Evolutionary conservation across 2,329 filamentous ascomycete genomes (phyloP), one percentile per base, ranked within the genome.

Genomic region (Penicillium verrucosum): DNA sequence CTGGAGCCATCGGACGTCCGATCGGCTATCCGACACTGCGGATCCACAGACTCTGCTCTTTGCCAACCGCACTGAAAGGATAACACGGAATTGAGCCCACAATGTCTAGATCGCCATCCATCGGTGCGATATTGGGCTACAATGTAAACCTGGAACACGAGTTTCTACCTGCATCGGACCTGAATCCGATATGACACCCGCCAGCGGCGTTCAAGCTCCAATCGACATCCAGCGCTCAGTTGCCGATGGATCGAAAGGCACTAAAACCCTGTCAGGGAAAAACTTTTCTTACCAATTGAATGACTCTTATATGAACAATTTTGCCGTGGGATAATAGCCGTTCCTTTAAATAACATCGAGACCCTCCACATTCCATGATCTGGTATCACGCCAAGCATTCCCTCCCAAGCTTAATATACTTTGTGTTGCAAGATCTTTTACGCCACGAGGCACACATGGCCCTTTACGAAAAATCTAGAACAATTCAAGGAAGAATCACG

Each of bases 1-100:
- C n/a, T n/a, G n/a, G n/a, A n/a, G n/a, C 9, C 1, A 37, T 49
- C 62, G 61, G 61, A 41, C 5, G 21, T 61, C 61, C 63, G 59
- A 60, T 65, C 64, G 64, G 64, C 51, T 25, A 41, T 66, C 64
- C 63, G 63, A 66, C 27, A 40, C 18, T 6, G 23, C 32, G 44
- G 50, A 48, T 57, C 64, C 63, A 63, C 63, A 41, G 42, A 30
- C n/a, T 30, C 18, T 32, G 9, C n/a, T 12, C 30, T 43, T 46
- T 57, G 32, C 51, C 56, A 62, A 63, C 52, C 40, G 58, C 29
- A 58, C 40, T 4, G 30, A 36, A 42, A 36, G 34, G 53, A 49
- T 60, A 53, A 54, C 30, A 60, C 64, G 61, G 61, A 63, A 61
- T 56, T 40, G 10, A 56, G 37, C 61, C 63, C 51, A 50, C 40